Percentiles rank a stretch among this genome's conserved stretches.
Conservation (phyloP, 352 stramenopile species). For the Globisporangium lucens region DNA sequence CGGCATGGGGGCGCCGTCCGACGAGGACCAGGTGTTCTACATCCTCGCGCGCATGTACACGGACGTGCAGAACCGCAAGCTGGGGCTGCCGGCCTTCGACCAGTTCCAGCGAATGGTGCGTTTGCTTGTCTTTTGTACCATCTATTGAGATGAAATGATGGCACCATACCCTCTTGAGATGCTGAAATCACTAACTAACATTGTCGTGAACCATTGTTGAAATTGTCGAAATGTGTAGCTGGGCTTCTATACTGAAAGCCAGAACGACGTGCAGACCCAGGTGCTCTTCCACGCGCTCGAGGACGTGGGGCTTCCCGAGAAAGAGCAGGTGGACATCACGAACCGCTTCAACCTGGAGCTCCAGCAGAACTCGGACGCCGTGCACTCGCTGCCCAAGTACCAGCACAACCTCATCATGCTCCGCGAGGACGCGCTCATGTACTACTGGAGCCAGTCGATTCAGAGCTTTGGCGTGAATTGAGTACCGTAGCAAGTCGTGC, state of each 20-base stretch:
- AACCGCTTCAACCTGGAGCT: conserved; percentile 60
- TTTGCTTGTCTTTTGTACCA: neutral
- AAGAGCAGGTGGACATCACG: conserved; percentile 66
- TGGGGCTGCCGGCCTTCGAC: conserved; percentile 79
- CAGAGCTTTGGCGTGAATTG: conserved; percentile 22
- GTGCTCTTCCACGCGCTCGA: conserved; percentile 73
- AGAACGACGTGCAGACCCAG: conserved; percentile 69
- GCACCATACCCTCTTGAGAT: neutral
- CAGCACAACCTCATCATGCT: conserved; percentile 83
- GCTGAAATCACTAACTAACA: neutral
- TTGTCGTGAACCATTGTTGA: conserved; percentile 8
- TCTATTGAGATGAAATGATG: no score
- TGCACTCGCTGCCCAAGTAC: conserved; percentile 82
- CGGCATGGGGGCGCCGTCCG: conserved; percentile 21
- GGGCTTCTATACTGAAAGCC: conserved; percentile 76
- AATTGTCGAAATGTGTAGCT: conserved; percentile 29
- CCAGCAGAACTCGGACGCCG: conserved; percentile 52
- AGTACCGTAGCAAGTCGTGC: neutral
- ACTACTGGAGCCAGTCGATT: conserved; percentile 86
- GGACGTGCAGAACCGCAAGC: conserved; percentile 57
- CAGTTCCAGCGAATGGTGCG: conserved; percentile 81
- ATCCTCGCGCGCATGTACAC: conserved; percentile 80
- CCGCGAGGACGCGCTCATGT: conserved; percentile 83
- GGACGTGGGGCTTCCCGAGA: conserved; percentile 51
- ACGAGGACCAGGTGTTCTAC: conserved; percentile 81